These are phyloP conservation scores for Lichtheimia ornata DNA, from an alignment of 371 early-diverging fungal genomes.

Conservation along the genomic window DNA sequence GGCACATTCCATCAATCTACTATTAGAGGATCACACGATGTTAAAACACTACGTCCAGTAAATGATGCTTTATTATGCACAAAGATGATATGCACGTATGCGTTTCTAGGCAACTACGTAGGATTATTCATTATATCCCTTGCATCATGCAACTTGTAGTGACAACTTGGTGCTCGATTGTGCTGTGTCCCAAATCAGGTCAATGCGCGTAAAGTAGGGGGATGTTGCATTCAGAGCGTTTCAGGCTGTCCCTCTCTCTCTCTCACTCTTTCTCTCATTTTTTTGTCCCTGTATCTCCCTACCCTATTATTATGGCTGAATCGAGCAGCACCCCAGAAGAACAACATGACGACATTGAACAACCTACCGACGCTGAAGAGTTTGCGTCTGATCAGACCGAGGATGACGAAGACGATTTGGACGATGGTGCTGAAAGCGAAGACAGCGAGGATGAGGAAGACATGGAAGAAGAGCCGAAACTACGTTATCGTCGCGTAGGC, in stretches of 20 bases:
- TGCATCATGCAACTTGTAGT: too few relatives aligned
- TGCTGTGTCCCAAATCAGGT: too few relatives aligned
- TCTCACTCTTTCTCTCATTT: background rate
- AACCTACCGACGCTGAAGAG: constrained; percentile 22
- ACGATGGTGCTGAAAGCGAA: constrained; percentile 42
- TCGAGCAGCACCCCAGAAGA: constrained; percentile 12
- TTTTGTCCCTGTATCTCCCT: constrained; percentile 1
- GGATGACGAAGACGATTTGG: constrained; percentile 13
- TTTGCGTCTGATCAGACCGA: constrained; percentile 6
- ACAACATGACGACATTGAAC: constrained; percentile 18
- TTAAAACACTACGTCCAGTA: too few relatives aligned
- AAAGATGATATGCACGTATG: too few relatives aligned
- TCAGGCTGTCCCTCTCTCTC: background rate
- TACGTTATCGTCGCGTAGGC: constrained; percentile 85
- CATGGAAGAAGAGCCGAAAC: constrained; percentile 82
- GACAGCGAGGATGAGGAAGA: constrained; percentile 61
- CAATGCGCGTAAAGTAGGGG: too few relatives aligned
- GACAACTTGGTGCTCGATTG: too few relatives aligned
- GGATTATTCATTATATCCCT: too few relatives aligned
- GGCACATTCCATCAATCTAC: too few relatives aligned
- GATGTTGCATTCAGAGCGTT: background rate
- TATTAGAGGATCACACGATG: too few relatives aligned
- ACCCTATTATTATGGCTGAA: constrained; percentile 4
- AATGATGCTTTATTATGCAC: too few relatives aligned
- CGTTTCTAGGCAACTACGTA: too few relatives aligned